These are phyloP conservation scores for Beauveria bassiana DNA, from an alignment of 2,329 filamentous ascomycete genomes.

Conservation along the genomic window DNA sequence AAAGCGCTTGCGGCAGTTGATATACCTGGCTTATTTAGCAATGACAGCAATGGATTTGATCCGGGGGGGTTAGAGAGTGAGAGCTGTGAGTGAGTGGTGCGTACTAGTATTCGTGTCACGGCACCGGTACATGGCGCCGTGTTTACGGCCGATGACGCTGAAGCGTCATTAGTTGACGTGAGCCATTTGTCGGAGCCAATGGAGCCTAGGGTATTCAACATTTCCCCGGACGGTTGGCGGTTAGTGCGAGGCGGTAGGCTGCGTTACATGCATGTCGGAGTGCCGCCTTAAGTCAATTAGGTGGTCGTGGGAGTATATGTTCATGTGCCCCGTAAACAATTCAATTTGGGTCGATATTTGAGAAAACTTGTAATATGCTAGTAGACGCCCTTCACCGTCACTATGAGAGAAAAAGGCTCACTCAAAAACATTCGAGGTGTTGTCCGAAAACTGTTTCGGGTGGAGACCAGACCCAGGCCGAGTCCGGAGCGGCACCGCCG, in stretches of 20 bases:
- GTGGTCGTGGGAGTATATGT: no score
- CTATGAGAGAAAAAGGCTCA: no score
- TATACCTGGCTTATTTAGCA: neutral
- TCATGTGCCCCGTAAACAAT: no score
- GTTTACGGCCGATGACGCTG: neutral
- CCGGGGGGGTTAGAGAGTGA: no score
- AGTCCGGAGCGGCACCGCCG: neutral
- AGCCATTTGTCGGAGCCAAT: constrained; percentile 11
- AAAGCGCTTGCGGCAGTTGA: neutral
- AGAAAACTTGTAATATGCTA: no score
- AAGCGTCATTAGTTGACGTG: neutral
- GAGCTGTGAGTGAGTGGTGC: no score
- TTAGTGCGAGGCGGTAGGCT: neutral
- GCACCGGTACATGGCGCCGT: no score
- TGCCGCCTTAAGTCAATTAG: neutral
- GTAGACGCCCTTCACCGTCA: no score
- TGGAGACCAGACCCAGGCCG: neutral
- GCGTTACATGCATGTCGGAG: neutral
- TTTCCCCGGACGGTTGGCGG: constrained; percentile 9
- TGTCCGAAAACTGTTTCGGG: neutral
- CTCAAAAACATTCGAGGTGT: no score
- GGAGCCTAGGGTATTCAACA: constrained; percentile 3
- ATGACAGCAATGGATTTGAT: neutral
- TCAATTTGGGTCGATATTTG: neutral
- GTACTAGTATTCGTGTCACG: no score